phyloP scores from a whole-genome alignment of 2,329 filamentous ascomycete species.

The Lithohypha guttulata region DNA sequence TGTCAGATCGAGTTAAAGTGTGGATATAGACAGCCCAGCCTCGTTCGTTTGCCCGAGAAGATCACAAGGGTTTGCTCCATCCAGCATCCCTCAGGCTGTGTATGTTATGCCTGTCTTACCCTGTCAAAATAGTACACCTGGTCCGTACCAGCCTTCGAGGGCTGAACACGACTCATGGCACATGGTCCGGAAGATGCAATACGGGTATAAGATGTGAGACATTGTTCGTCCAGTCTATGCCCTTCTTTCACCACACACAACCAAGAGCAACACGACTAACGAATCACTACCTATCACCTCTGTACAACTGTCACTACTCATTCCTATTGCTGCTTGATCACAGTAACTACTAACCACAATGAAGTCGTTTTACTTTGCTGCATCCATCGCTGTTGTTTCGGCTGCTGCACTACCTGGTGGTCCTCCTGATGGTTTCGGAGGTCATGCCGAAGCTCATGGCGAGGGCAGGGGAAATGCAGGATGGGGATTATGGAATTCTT shows the following conservation, averaged over 20 bases:
- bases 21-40: too few species aligned
- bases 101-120: too few species aligned
- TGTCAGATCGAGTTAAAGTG: too few species aligned
- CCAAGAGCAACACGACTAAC: not conserved
- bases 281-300: not conserved
- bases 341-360: not conserved
- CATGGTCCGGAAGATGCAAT: not conserved
- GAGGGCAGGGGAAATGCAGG: not conserved
- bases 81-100: too few species aligned
- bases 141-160: not conserved
- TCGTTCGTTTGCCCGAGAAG: too few species aligned
- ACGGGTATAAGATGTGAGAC: not conserved
- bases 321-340: not conserved
- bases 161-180: not conserved
- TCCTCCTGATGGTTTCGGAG: not conserved
- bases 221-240: not conserved
- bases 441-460: not conserved
- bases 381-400: not conserved
- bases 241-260: not conserved
- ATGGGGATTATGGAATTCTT: not conserved
- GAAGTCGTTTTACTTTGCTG: constrained; percentile 1
- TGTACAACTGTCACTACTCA: not conserved
- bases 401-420: not conserved
- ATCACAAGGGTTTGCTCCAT: too few species aligned
- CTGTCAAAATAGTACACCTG: too few species aligned